Evolutionary conservation across 345 rosid species (phyloP), one percentile per base, ranked within the genome.

Genomic region (Draba incana): DNA sequence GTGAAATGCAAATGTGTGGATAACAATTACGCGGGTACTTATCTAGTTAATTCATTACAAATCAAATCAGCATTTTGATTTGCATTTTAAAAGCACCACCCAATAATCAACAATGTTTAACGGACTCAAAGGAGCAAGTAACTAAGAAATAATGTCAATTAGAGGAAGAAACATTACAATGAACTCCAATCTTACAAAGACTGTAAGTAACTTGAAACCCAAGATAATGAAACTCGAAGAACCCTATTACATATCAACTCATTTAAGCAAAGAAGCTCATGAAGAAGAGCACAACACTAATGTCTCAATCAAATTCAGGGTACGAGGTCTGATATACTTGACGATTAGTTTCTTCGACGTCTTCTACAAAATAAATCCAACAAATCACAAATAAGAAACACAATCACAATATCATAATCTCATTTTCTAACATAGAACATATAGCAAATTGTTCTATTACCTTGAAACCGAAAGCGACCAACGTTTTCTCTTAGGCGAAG

Each of bases 401-500:
- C 28, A 57, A 68, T 4, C 44, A 55, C 47, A 68, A 55, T 3
- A 68, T 10, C 37, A 56, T 10, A 14, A 24, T 35, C 37, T 69
- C 47, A 5, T 25, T 37, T 15, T 15, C 8, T 39, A 9, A 46
- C 57, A 35, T 2, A 33, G 8, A 31, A 31, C 35, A 5, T 31
- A 15, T 35, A 42, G n/a, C 35, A 31, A 28, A 10, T 66, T 8
- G 13, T 30, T 24, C 10, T 9, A 10, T 37, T 16, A 62, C 62
- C 48, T 28, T 10, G 24, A 13, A 23, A 4, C n/a, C 54, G 61
- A 60, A 31, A 11, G n/a, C 25, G 74, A 42, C 45, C 68, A 43
- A 12, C 20, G 75, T 44, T 52, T 61, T 52, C 54, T 61, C 23
- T 10, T 52, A 0, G 68, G 54, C 30, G 68, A 35, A 61, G 75